phyloP scores from a whole-genome alignment of 495 filamentous ascomycete species.

The Daldinia loculata region DNA sequence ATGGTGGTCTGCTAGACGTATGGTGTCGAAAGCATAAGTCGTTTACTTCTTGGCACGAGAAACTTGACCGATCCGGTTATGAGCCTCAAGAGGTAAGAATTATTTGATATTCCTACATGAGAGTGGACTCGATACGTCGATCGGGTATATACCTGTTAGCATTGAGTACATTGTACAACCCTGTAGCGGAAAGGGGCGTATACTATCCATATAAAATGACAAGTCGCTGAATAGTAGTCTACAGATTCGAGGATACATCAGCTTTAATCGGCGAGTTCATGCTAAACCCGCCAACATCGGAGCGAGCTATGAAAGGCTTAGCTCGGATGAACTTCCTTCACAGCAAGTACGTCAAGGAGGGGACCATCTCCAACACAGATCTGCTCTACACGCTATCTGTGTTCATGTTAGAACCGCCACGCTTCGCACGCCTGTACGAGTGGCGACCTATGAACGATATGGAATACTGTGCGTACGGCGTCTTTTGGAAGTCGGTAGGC shows the following conservation, averaged over 20 bases:
- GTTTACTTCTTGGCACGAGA: slow-evolving; percentile 63
- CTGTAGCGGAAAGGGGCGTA: not conserved
- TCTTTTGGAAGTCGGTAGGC: slow-evolving; percentile 71
- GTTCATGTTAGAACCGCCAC: slow-evolving; percentile 66
- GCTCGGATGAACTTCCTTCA: slow-evolving; percentile 75
- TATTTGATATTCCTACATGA: not conserved
- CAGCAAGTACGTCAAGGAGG: slow-evolving; percentile 63
- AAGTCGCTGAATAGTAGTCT: not conserved
- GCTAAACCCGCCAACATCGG: slow-evolving; percentile 55
- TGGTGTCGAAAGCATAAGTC: slow-evolving; percentile 69
- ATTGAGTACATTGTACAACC: not conserved
- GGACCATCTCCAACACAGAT: slow-evolving; percentile 69
- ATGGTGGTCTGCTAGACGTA: slow-evolving; percentile 61
- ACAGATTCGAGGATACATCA: slow-evolving; percentile 68
- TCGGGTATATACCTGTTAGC: not conserved
- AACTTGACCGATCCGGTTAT: slow-evolving; percentile 63
- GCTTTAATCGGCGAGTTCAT: slow-evolving; percentile 63
- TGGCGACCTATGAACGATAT: slow-evolving; percentile 69
- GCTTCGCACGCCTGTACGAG: slow-evolving; percentile 67
- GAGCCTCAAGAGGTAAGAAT: slow-evolving; percentile 61
- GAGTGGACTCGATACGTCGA: not conserved
- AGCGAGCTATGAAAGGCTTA: slow-evolving; percentile 60
- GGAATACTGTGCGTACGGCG: slow-evolving; percentile 71
- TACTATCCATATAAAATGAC: not conserved
- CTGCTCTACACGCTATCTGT: slow-evolving; percentile 73